Evolutionary conservation across 257 asterid species (phyloP).

Genomic region (Thymus quinquecostatus): DNA sequence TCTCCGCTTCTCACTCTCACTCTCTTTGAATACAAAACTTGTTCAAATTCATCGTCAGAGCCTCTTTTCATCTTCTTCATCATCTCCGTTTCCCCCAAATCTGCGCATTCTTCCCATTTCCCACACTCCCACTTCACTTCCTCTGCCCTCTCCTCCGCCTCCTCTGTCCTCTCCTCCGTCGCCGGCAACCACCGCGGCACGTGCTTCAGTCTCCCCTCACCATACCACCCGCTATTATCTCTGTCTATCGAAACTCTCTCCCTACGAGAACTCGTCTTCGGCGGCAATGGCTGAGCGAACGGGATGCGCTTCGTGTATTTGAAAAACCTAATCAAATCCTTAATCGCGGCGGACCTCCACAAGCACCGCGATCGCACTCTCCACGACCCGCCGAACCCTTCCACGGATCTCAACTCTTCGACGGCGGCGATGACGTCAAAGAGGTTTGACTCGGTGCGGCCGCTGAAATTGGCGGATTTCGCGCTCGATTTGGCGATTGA

Average conservation of each 20-base stretch:
- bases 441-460: constrained; percentile 60
- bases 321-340: constrained; percentile 40
- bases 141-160: constrained; percentile 10
- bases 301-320: constrained; percentile 47
- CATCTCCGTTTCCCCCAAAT: constrained; percentile 25
- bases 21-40: constrained; percentile 27
- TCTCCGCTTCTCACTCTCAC: constrained; percentile 30
- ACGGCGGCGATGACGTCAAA: constrained; percentile 48
- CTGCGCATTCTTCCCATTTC: constrained; percentile 7
- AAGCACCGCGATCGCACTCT: constrained; percentile 3
- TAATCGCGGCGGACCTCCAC: constrained; percentile 43
- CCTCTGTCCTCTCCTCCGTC: constrained; percentile 29
- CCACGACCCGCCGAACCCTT: constrained; percentile 48
- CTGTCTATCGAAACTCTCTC: background rate
- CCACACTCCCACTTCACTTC: constrained; percentile 38
- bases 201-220: constrained; percentile 37
- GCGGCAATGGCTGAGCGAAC: constrained; percentile 54
- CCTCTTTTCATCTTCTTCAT: constrained; percentile 24
- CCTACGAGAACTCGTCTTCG: background rate
- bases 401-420: constrained; percentile 52
- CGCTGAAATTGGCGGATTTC: constrained; percentile 46
- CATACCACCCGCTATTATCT: constrained; percentile 14
- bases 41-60: constrained; percentile 18
- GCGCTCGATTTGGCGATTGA: constrained; percentile 50
- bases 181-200: constrained; percentile 62